Evolutionary conservation across 768 basidiomycete species (phyloP).

Genomic region (Leccinum olivaceopallidum): DNA sequence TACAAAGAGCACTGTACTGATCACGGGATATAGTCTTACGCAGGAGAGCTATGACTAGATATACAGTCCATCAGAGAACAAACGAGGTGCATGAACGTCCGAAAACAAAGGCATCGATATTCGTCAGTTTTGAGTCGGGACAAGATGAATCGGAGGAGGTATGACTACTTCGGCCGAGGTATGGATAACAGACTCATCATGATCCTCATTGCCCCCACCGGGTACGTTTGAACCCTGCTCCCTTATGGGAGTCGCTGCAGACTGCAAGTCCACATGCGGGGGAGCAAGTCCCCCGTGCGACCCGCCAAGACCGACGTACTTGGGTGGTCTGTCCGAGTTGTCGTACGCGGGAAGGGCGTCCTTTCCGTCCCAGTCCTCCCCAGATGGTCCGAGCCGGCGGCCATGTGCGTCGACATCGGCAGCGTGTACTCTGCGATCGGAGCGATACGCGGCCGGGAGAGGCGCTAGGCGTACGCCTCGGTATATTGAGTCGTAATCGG

Average conservation of each 20-base stretch:
- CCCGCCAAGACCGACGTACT: slow-evolving; percentile 36
- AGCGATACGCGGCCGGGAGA: slow-evolving; percentile 23
- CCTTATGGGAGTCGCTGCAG: background rate
- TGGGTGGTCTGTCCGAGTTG: slow-evolving; percentile 45
- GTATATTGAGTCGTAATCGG: slow-evolving; percentile 11
- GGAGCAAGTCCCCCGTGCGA: background rate
- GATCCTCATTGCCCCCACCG: background rate
- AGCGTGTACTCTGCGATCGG: slow-evolving; percentile 30
- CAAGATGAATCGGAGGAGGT: background rate
- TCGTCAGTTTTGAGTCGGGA: slow-evolving; percentile 11
- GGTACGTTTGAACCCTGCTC: slow-evolving; percentile 2
- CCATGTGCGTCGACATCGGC: slow-evolving; percentile 43
- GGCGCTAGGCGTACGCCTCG: slow-evolving; percentile 20
- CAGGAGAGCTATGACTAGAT: background rate
- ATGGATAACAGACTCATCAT: background rate
- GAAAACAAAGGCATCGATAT: background rate
- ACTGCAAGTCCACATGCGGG: background rate
- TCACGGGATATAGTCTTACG: background rate
- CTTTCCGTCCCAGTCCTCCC: slow-evolving; percentile 40
- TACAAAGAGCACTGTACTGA: background rate
- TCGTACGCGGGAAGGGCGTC: slow-evolving; percentile 52
- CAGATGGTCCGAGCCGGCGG: slow-evolving; percentile 35
- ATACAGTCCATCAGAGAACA: background rate
- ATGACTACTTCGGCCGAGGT: background rate
- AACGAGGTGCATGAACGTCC: background rate